A percentile compares a stretch with the other conserved stretches of the same genome.
Evolutionary conservation across 1,284 basidiomycete genomes (phyloP).

Genomic region (Jaminaea rosea): DNA sequence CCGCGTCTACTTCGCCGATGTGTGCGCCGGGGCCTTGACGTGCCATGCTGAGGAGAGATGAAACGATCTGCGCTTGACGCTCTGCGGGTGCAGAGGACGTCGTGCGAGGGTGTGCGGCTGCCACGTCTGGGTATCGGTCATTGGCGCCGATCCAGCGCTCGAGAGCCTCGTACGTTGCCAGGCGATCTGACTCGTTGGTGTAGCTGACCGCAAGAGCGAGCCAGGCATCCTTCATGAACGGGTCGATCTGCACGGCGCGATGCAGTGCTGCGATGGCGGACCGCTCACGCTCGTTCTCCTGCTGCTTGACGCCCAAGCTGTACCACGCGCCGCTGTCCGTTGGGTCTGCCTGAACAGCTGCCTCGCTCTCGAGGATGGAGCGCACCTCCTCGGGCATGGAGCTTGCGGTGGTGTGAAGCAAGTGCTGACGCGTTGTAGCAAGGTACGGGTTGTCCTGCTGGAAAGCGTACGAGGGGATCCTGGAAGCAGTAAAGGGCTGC

Average conservation of each 20-base stretch:
- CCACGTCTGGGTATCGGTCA: slow-evolving; percentile 52
- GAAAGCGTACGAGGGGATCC: slow-evolving; percentile 34
- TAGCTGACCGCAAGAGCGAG: slow-evolving; percentile 83
- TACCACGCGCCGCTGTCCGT: slow-evolving; percentile 71
- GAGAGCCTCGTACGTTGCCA: slow-evolving; percentile 64
- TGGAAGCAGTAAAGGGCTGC: slow-evolving; percentile 8
- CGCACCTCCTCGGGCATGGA: slow-evolving; percentile 19
- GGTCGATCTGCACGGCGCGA: slow-evolving; percentile 72
- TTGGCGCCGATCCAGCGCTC: slow-evolving; percentile 62
- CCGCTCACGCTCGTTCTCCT: slow-evolving; percentile 91
- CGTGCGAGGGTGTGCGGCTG: slow-evolving; percentile 25
- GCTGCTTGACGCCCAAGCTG: slow-evolving; percentile 88
- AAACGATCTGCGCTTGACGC: slow-evolving; percentile 41
- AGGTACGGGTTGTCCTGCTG: slow-evolving; percentile 40
- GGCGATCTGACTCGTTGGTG: slow-evolving; percentile 78
- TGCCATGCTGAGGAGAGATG: slow-evolving; percentile 48
- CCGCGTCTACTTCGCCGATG: slow-evolving; percentile 56
- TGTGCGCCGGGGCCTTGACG: slow-evolving; percentile 22
- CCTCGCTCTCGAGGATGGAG: slow-evolving; percentile 68
- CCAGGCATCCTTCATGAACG: slow-evolving; percentile 58
- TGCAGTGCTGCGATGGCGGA: slow-evolving; percentile 79
- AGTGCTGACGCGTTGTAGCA: slow-evolving; percentile 22
- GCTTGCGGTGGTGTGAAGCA: slow-evolving; percentile 2
- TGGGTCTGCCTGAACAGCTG: slow-evolving; percentile 71
- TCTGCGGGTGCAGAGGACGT: slow-evolving; percentile 6